Evolutionary conservation across 2,329 filamentous ascomycete species (phyloP).

Genomic region (Paracorniculantispora psalliotae): DNA sequence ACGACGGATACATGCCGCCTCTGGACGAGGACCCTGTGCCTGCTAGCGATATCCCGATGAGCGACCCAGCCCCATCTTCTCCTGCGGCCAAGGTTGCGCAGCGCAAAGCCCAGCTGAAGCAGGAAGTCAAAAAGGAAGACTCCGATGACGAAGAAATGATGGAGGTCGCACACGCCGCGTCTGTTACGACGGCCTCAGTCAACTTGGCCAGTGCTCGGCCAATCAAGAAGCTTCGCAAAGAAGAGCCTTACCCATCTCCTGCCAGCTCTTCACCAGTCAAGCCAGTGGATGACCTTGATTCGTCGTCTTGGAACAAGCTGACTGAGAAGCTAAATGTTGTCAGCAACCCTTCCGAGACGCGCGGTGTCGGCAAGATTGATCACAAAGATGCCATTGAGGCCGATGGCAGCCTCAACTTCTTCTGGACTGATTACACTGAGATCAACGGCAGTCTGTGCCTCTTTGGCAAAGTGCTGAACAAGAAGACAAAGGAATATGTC

Average conservation of each 20-base stretch:
- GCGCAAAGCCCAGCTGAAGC: conserved; percentile 56
- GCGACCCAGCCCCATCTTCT: conserved; percentile 80
- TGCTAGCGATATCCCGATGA: conserved; percentile 62
- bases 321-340: conserved; percentile 82
- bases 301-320: conserved; percentile 83
- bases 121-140: conserved; percentile 55
- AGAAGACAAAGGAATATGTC: conserved; percentile 69
- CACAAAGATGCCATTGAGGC: conserved; percentile 84
- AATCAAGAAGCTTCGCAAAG: conserved; percentile 68
- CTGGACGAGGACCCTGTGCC: conserved; percentile 56
- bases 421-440: conserved; percentile 96
- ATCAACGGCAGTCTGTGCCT: conserved; percentile 86
- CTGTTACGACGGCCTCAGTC: conserved; percentile 64
- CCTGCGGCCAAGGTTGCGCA: conserved; percentile 75
- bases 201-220: conserved; percentile 76
- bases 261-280: conserved; percentile 71
- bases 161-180: conserved; percentile 76
- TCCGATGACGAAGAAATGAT: conserved; percentile 80
- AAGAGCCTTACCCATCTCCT: conserved; percentile 63
- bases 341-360: conserved; percentile 63
- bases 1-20: conserved; percentile 51
- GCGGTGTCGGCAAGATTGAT: conserved; percentile 72
- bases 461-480: conserved; percentile 94
- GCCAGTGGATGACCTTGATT: conserved; percentile 60
- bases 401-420: conserved; percentile 87